A percentile compares a stretch with the other conserved stretches of the same genome.
phyloP scores from a whole-genome alignment of 257 asterid genomes.

The Gynochthodes officinalis region DNA sequence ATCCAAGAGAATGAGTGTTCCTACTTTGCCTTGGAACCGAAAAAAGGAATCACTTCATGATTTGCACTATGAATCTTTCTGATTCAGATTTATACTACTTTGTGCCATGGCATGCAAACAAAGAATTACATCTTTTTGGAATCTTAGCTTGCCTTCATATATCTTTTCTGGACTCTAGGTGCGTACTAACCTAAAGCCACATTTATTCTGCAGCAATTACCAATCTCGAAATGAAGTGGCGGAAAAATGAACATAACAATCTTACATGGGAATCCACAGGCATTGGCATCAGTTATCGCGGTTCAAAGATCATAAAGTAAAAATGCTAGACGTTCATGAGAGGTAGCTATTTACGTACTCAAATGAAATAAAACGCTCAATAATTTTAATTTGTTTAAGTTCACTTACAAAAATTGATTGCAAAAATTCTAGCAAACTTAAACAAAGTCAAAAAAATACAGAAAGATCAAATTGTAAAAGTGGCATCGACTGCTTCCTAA shows the following conservation, averaged over 20 bases:
- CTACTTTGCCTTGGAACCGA: conserved; percentile 28
- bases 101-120: conserved; percentile 27
- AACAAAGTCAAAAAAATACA: neutral
- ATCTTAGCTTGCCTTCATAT: neutral
- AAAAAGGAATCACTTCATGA: conserved; percentile 29
- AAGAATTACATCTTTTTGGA: conserved; percentile 24
- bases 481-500: neutral
- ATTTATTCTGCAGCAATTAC: neutral
- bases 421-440: neutral
- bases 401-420: neutral
- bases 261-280: neutral
- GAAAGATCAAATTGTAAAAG: neutral
- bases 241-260: no score
- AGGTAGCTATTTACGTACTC: neutral
- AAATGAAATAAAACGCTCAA: neutral
- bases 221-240: no score
- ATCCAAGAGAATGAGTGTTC: neutral
- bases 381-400: neutral
- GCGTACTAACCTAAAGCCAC: neutral
- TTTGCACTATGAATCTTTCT: conserved; percentile 18
- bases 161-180: neutral
- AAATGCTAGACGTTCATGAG: neutral
- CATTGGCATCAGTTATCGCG: neutral
- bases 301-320: neutral
- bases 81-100: neutral